phyloP scores from a whole-genome alignment of 768 basidiomycete genomes.

The Podaxis carcinomalis region DNA sequence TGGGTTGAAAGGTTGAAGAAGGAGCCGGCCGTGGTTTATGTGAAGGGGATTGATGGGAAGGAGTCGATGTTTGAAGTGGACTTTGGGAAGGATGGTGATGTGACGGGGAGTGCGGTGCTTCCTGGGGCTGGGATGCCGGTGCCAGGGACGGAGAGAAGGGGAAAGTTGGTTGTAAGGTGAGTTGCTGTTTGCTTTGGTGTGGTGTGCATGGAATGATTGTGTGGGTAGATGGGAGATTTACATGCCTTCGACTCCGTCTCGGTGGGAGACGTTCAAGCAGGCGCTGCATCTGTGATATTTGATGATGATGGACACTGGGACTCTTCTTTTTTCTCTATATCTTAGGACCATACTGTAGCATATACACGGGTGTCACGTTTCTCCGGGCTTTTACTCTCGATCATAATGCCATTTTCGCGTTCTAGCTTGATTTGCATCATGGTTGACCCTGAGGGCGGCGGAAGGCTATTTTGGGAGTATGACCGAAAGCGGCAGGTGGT shows the following conservation, averaged over 20 bases:
- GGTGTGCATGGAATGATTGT: background rate
- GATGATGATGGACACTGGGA: background rate
- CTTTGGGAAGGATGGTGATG: constrained; percentile 43
- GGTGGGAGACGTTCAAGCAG: constrained; percentile 5
- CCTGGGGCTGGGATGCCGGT: constrained; percentile 67
- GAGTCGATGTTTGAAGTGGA: constrained; percentile 48
- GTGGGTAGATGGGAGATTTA: constrained; percentile 4
- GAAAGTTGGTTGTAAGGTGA: constrained; percentile 62
- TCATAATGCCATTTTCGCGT: background rate
- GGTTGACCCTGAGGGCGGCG: background rate
- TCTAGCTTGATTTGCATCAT: background rate
- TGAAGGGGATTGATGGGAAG: constrained; percentile 55
- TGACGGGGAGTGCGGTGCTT: constrained; percentile 46
- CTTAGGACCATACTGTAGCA: background rate
- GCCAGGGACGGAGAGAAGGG: constrained; percentile 41
- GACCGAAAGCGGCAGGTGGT: background rate
- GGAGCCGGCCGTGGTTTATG: constrained; percentile 45
- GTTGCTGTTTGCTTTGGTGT: constrained; percentile 15
- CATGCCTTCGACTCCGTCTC: background rate
- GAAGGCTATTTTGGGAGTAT: background rate
- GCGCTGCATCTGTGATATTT: background rate
- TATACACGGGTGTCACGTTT: background rate
- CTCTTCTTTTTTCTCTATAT: background rate
- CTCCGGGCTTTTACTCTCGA: background rate
- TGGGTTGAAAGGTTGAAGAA: constrained; percentile 48